These are phyloP conservation scores for Paecilomyces variotii DNA, from an alignment of 2,329 filamentous ascomycete species.

Conservation along the genomic window DNA sequence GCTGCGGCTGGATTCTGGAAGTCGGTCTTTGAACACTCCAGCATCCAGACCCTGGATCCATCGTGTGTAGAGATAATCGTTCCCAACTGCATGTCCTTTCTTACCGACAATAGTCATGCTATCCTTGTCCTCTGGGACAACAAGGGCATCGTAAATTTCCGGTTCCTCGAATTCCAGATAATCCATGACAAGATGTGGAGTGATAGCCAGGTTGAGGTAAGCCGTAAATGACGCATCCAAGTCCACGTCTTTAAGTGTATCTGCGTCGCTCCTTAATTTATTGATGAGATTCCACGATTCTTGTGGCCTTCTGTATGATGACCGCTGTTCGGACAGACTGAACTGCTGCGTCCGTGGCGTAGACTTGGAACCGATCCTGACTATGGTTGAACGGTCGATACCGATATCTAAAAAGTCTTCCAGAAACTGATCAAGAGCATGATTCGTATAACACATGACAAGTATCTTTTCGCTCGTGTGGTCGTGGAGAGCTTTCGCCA, in stretches of 20 bases:
- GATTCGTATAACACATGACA: constrained; percentile 61
- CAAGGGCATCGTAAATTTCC: constrained; percentile 51
- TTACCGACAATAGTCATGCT: constrained; percentile 43
- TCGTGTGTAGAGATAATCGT: constrained; percentile 45
- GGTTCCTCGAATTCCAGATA: constrained; percentile 47
- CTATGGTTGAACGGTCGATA: constrained; percentile 43
- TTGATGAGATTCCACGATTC: constrained; percentile 38
- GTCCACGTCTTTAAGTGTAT: constrained; percentile 13
- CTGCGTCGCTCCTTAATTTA: constrained; percentile 28
- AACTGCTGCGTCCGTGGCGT: constrained; percentile 43
- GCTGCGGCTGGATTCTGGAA: constrained; percentile 15
- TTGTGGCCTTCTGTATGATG: constrained; percentile 21
- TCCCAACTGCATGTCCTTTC: constrained; percentile 35
- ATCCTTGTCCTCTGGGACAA: constrained; percentile 37
- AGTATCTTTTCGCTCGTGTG: constrained; percentile 47
- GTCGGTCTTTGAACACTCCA: constrained; percentile 32
- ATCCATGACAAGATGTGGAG: constrained; percentile 29
- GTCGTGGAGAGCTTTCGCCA: constrained; percentile 49
- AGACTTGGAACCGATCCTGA: constrained; percentile 57
- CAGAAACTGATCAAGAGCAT: constrained; percentile 58
- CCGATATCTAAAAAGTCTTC: constrained; percentile 56
- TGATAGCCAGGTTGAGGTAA: constrained; percentile 9
- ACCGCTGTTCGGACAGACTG: constrained; percentile 37
- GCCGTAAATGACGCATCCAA: constrained; percentile 12
- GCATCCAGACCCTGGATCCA: constrained; percentile 46